Base-by-base conservation (phyloP, 139 green algal genomes). In the Asterochloris sp. region DNA sequence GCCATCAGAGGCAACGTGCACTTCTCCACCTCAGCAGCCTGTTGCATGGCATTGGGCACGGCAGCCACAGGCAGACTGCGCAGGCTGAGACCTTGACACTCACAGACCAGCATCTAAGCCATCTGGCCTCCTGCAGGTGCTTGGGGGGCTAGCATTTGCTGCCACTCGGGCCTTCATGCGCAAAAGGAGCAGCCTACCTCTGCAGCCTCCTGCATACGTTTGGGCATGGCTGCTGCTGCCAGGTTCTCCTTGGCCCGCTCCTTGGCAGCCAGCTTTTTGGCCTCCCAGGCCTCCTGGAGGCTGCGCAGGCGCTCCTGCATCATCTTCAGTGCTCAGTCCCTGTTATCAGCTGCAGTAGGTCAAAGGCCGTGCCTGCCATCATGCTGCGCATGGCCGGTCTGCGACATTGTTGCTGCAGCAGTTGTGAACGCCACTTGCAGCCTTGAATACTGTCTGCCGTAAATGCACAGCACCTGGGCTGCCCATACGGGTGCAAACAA, bases 151-250 rank as follows among this genome's bases (percentile, higher is more conserved):
- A 75, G 23, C 69, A 15, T 12, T 54, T 13, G 38, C 38, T 54
- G 38, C 38, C 38, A 54, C 2, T 6, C 38, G 6, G 38, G 38
- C 38, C 38, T 54, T 2, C 6, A 54, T 54, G 38, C 38, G 2
- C 38, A 6, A 54, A 54, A 6, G 38, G 38, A 6, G 38, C 38
- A 10, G 13, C 26, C 38, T 69, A 83, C 78, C 71, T 82, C 62
- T n/a, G 62, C 69, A 63, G 69, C 83, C 69, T 64, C 28, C 54
- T 87, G 73, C 83, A 87, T 87, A 12, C 83, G 38, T 60, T 67
- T 81, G 17, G 83, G 83, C 83, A 87, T 85, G 73, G 74, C 68
- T 29, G 64, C 73, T 79, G 67, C 74, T 63, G 73, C 74, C 62
- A 87, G 83, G 29, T 62, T 73, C 81, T 71, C 74, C 74, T 64